Evolutionary conservation across 2,329 filamentous ascomycete genomes (phyloP).

Genomic region (Ophiostoma quercus): DNA sequence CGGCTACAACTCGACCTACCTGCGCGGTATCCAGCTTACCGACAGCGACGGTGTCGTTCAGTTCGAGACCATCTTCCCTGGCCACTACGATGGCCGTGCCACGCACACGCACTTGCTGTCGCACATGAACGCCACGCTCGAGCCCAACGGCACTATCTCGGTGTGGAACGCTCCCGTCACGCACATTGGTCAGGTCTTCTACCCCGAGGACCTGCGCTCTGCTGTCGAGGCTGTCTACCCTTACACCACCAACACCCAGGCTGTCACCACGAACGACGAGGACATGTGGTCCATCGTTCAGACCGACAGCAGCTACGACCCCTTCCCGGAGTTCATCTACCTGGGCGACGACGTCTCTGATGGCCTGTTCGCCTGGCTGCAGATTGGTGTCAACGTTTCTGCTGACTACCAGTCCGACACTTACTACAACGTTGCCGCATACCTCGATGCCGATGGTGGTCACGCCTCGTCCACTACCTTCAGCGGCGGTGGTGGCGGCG

Average conservation of each 20-base stretch:
- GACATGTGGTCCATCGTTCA: constrained; percentile 40
- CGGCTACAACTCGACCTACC: constrained; percentile 38
- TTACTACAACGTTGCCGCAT: constrained; percentile 37
- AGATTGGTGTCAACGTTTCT: constrained; percentile 42
- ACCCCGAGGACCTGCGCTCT: constrained; percentile 50
- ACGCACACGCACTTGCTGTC: constrained; percentile 39
- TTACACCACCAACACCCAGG: constrained; percentile 40
- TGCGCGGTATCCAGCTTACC: constrained; percentile 43
- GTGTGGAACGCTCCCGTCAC: constrained; percentile 42
- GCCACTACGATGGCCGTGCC: constrained; percentile 41
- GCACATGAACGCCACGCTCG: constrained; percentile 34
- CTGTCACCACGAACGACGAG: constrained; percentile 44
- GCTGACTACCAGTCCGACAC: constrained; percentile 43
- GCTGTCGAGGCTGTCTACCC: constrained; percentile 45
- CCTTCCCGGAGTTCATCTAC: constrained; percentile 51
- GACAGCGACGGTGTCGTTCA: constrained; percentile 39
- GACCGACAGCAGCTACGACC: constrained; percentile 36
- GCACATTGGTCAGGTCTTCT: constrained; percentile 58
- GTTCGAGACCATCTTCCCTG: constrained; percentile 42
- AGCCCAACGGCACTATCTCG: constrained; percentile 47
- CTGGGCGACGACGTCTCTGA: constrained; percentile 48
- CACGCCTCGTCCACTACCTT: neutral
- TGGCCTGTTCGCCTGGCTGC: constrained; percentile 49
- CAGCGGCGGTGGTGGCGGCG: neutral
- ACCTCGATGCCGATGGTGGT: constrained; percentile 5